Conservation (phyloP, 140 eudicot genomes). For the Ambrosia hybrid region DNA sequence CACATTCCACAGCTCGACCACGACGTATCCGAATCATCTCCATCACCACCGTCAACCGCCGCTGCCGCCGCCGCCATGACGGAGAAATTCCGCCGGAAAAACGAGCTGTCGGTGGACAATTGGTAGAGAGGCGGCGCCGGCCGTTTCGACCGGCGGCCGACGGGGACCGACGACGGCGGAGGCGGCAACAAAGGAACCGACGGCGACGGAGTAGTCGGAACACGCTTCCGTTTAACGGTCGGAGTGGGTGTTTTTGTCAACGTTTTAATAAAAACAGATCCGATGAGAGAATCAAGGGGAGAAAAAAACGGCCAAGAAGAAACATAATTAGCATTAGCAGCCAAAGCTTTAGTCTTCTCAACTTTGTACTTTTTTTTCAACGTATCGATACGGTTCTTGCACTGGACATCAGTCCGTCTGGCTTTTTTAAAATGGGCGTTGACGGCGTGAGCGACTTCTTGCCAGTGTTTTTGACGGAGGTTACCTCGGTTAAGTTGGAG, state of each 20-base stretch:
- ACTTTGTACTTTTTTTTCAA: constrained; percentile 61
- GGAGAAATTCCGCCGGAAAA: constrained; percentile 44
- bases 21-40: constrained; percentile 37
- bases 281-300: constrained; percentile 56
- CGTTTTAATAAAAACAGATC: constrained; percentile 29
- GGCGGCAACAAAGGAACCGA: constrained; percentile 29
- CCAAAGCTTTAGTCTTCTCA: constrained; percentile 36
- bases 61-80: constrained; percentile 48
- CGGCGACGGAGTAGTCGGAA: constrained; percentile 8
- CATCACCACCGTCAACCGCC: constrained; percentile 37
- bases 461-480: constrained; percentile 67
- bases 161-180: constrained; percentile 59
- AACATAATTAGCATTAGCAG: constrained; percentile 35
- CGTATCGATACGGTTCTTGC: constrained; percentile 66
- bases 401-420: constrained; percentile 59
- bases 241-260: constrained; percentile 30
- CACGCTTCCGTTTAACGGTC: not conserved
- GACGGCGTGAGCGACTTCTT: constrained; percentile 58
- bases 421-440: constrained; percentile 40
- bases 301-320: constrained; percentile 64
- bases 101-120: constrained; percentile 24
- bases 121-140: constrained; percentile 36
- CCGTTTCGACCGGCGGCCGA: constrained; percentile 65
- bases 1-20: constrained; percentile 23
- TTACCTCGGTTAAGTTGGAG: constrained; percentile 49